Evolutionary conservation across 2,329 filamentous ascomycete genomes (phyloP).

Genomic region (Basipetospora chlamydospora): DNA sequence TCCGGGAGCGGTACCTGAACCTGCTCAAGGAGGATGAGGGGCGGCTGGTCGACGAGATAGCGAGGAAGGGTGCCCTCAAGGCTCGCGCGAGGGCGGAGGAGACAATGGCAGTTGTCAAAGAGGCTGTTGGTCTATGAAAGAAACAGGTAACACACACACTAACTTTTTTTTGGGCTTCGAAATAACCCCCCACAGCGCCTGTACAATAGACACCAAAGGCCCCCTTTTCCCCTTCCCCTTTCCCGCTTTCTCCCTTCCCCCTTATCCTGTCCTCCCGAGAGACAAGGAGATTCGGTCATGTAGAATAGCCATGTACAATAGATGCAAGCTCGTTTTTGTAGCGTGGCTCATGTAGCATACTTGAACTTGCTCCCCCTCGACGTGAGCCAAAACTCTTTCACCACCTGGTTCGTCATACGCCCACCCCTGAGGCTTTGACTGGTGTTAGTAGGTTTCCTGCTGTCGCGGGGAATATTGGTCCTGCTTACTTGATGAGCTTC

Average conservation of each 20-base stretch:
- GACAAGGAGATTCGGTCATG: no score
- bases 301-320: no score
- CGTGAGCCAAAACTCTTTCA: conserved; percentile 59
- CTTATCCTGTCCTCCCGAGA: no score
- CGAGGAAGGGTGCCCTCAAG: conserved; percentile 40
- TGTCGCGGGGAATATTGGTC: no score
- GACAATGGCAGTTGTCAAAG: conserved; percentile 39
- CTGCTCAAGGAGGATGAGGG: conserved; percentile 33
- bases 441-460: no score
- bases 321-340: no score
- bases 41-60: conserved; percentile 40
- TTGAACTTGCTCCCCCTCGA: conserved; percentile 48
- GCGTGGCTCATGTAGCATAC: conserved; percentile 30
- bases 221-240: no score
- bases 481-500: conserved; percentile 49
- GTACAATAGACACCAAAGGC: no score
- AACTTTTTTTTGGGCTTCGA: no score
- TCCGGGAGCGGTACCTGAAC: conserved; percentile 41
- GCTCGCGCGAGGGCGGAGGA: conserved; percentile 46
- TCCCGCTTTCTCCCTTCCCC: no score
- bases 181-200: no score
- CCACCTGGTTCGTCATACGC: conserved; percentile 48
- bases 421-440: conserved; percentile 47
- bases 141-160: no score
- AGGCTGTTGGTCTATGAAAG: conserved; percentile 36